These are phyloP conservation scores for Melaleuca alternifolia DNA, from an alignment of 345 rosid species.

Conservation along the genomic window DNA sequence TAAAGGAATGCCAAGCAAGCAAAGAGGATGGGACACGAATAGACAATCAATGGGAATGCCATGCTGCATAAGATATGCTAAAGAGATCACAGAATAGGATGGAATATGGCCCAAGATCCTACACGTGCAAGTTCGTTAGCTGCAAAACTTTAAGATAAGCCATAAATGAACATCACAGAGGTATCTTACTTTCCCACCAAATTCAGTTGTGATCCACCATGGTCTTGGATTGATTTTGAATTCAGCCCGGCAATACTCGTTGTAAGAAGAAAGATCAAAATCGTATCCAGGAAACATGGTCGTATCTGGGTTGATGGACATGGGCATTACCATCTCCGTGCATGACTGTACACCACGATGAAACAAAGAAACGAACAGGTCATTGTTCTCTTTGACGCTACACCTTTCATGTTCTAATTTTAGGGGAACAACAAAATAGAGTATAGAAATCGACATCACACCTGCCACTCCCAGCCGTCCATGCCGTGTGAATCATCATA, in stretches of 20 bases:
- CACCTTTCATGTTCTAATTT: background rate
- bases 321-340: constrained; percentile 92
- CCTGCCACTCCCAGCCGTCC: constrained; percentile 97
- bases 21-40: background rate
- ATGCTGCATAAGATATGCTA: background rate
- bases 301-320: constrained; percentile 47
- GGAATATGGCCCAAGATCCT: background rate
- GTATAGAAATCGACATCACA: background rate
- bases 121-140: background rate
- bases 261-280: constrained; percentile 51
- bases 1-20: background rate
- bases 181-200: constrained; percentile 78
- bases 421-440: background rate
- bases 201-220: constrained; percentile 71
- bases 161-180: background rate
- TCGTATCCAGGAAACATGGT: constrained; percentile 64
- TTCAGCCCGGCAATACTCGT: constrained; percentile 52
- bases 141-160: background rate
- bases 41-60: background rate
- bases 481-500: constrained; percentile 94
- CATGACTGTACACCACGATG: constrained; percentile 42
- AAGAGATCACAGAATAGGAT: background rate
- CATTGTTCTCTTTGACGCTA: background rate
- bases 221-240: constrained; percentile 67
- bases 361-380: background rate